Evolutionary conservation across 352 stramenopile genomes (phyloP).

Genomic region (Phytophthora citrophthora): DNA sequence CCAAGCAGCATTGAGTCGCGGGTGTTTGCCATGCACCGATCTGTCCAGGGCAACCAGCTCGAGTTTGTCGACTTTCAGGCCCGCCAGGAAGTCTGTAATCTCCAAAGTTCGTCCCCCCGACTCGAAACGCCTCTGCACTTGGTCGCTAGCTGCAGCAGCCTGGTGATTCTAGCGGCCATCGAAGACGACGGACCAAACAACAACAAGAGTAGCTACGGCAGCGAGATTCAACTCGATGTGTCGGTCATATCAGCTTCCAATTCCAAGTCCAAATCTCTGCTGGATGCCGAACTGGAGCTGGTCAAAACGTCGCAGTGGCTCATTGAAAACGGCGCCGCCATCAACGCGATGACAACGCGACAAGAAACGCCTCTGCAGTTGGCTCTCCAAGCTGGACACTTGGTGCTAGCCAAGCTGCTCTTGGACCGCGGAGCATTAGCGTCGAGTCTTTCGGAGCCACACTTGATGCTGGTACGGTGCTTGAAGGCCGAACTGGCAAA

Average conservation of each 20-base stretch:
- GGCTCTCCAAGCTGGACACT: constrained; percentile 53
- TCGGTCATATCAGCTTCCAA: constrained; percentile 13
- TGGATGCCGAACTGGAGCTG: constrained; percentile 58
- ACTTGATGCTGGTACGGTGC: constrained; percentile 53
- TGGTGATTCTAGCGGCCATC: constrained; percentile 30
- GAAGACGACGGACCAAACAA: constrained; percentile 26
- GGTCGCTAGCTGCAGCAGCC: constrained; percentile 45
- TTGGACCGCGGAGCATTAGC: constrained; percentile 60
- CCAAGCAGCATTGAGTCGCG: constrained; percentile 77
- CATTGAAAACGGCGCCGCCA: constrained; percentile 72
- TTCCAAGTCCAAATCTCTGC: constrained; percentile 38
- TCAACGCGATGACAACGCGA: constrained; percentile 55
- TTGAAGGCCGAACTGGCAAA: constrained; percentile 65
- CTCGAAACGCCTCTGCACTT: constrained; percentile 78
- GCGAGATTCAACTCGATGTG: constrained; percentile 27
- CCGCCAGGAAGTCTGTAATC: constrained; percentile 56
- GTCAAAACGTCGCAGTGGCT: constrained; percentile 78
- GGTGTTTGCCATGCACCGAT: constrained; percentile 82
- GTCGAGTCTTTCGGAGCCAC: constrained; percentile 42
- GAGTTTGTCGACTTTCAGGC: constrained; percentile 71
- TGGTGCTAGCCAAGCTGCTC: constrained; percentile 60
- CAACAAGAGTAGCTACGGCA: constrained; percentile 29
- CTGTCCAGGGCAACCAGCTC: constrained; percentile 54
- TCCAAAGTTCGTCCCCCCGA: constrained; percentile 24
- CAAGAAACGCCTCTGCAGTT: constrained; percentile 68